Evolutionary conservation across 2,329 filamentous ascomycete species (phyloP), one percentile per base, ranked within the genome.

Genomic region (Ciborinia camelliae): DNA sequence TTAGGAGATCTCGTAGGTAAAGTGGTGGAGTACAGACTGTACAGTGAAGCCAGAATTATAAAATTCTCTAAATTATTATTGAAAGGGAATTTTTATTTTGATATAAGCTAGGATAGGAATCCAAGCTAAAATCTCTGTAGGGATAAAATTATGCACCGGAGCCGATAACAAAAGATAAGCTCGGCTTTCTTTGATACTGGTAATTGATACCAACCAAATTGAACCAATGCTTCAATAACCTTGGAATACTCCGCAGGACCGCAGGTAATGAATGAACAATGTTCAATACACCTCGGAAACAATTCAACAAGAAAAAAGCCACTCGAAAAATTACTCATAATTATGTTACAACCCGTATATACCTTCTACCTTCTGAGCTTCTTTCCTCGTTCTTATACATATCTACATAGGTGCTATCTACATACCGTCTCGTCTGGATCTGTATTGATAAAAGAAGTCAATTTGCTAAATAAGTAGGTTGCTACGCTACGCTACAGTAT

Each of bases 11-110:
- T 45, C 51, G 48, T 39, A 32, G 18, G 50, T 26, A 43, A 35
- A 45, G 47, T n/a, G 15, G 26, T 37, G 14, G 45, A 51, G 39
- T 26, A 43, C 15, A 20, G 23, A n/a, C n/a, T n/a, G 45, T 47
- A 41, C 15, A 20, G 23, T 18, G 41, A 26, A 35, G 20, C 35
- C 20, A 35, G 28, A 47, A 47, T 20, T 58, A 28, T 47, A 32
- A 63, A 58, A 63, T 39, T 37, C 32, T 30, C 39, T n/a, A n/a
- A n/a, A n/a, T n/a, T n/a, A n/a, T 26, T 20, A 39, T 20, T n/a
- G 10, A 41, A 37, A 43, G 55, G 43, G 62, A 64, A 64, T 50
- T 61, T 64, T 64, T 63, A 50, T 52, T 64, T 61, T 64, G 55
- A 61, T 64, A 55, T 45, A 61, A 41, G 54, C 47, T 51, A 64